Evolutionary conservation across 441 rosid genomes (phyloP).

Genomic region (Gossypium aridum): DNA sequence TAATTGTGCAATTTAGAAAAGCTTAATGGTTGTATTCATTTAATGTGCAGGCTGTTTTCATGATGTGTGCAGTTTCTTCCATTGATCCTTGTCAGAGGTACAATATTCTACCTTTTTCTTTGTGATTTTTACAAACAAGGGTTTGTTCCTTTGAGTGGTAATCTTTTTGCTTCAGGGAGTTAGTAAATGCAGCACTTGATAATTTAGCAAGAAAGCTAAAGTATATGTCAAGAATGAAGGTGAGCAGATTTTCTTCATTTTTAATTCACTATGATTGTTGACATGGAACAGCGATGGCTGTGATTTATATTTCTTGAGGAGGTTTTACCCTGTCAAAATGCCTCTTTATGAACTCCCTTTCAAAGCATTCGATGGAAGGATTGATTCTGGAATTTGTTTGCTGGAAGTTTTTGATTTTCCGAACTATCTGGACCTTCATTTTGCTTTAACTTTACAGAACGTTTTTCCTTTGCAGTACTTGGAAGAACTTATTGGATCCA

Average conservation of each 20-base stretch:
- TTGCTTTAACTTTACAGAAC: neutral
- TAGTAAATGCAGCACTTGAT: slow-evolving; percentile 67
- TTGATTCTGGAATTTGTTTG: neutral
- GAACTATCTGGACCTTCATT: neutral
- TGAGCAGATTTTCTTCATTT: slow-evolving; percentile 19
- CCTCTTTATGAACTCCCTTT: neutral
- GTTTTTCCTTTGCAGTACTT: slow-evolving; percentile 55
- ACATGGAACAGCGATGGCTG: neutral
- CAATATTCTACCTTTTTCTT: neutral
- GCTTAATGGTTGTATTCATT: slow-evolving; percentile 3
- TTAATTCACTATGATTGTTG: neutral
- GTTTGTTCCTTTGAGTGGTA: slow-evolving; percentile 6
- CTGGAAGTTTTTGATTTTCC: neutral
- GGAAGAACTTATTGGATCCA: slow-evolving; percentile 81
- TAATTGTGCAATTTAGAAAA: neutral
- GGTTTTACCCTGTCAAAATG: neutral
- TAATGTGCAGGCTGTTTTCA: slow-evolving; percentile 79
- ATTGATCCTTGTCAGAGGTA: slow-evolving; percentile 87
- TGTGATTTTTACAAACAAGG: neutral
- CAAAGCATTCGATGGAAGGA: neutral
- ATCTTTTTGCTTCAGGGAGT: slow-evolving; percentile 56
- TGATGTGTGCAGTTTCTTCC: slow-evolving; percentile 81
- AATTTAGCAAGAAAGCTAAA: slow-evolving; percentile 73
- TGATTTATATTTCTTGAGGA: neutral
- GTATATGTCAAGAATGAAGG: slow-evolving; percentile 80